Evolutionary conservation across 1,284 basidiomycete species (phyloP).

Genomic region (Athelia psychrophila): DNA sequence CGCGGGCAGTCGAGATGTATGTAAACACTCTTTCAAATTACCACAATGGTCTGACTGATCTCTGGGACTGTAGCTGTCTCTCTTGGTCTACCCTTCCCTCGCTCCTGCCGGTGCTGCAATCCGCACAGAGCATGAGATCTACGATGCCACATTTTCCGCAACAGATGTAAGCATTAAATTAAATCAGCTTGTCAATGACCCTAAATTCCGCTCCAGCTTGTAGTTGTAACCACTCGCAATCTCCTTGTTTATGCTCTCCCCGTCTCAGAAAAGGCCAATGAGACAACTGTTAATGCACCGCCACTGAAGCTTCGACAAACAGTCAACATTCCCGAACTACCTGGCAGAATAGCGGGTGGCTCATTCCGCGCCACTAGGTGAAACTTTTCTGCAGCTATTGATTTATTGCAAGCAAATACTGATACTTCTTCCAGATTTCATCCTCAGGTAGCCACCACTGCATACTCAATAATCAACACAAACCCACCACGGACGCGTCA

Average conservation of each 20-base stretch:
- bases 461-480: conserved; percentile 80
- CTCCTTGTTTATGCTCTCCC: conserved; percentile 60
- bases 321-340: conserved; percentile 51
- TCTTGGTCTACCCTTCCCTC: conserved; percentile 70
- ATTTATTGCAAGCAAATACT: not conserved
- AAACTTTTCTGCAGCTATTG: conserved; percentile 2
- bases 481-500: conserved; percentile 51
- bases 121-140: conserved; percentile 66
- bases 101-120: conserved; percentile 43
- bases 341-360: conserved; percentile 45
- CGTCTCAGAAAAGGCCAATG: conserved; percentile 27
- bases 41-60: conserved; percentile 7
- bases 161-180: conserved; percentile 39
- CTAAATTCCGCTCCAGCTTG: conserved; percentile 41
- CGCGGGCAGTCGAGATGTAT: conserved; percentile 64
- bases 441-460: conserved; percentile 44
- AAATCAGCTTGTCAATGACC: not conserved
- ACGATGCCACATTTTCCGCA: conserved; percentile 67
- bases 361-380: conserved; percentile 78
- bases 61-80: conserved; percentile 47
- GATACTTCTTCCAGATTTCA: conserved; percentile 50
- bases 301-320: conserved; percentile 46
- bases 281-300: conserved; percentile 13
- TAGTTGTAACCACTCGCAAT: conserved; percentile 61
- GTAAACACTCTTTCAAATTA: conserved; percentile 15